Percentiles rank a stretch among this genome's conserved stretches.
Conservation (phyloP, 2,329 filamentous ascomycete genomes). For the Epichloe scottii region DNA sequence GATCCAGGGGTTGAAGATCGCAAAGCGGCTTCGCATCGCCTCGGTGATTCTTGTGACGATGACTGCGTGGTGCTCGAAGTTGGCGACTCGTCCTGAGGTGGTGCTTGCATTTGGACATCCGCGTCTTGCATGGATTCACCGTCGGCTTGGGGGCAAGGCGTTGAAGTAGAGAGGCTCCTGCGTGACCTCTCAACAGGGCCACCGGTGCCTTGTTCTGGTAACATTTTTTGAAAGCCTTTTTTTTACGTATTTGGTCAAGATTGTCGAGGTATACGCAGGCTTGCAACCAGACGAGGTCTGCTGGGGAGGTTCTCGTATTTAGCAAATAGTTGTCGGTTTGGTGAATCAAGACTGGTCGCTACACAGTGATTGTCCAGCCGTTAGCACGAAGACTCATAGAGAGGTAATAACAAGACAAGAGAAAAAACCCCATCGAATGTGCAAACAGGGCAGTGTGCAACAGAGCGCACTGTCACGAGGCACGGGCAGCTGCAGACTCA, state of each 20-base stretch:
- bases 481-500: constrained; percentile 16
- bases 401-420: background rate
- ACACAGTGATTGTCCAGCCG: background rate
- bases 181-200: constrained; percentile 24
- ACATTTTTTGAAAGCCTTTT: constrained; percentile 14
- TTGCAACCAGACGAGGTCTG: background rate
- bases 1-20: constrained; percentile 17
- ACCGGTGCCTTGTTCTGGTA: constrained; percentile 35
- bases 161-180: constrained; percentile 25
- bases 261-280: background rate
- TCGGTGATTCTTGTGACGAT: constrained; percentile 26
- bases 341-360: background rate
- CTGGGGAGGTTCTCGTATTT: background rate
- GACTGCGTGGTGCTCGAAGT: constrained; percentile 17
- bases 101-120: constrained; percentile 24
- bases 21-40: constrained; percentile 21
- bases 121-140: constrained; percentile 32
- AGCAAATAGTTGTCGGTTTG: background rate
- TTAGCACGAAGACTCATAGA: background rate
- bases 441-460: constrained; percentile 6
- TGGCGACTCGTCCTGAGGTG: constrained; percentile 22
- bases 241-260: background rate
- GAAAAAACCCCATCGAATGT: background rate
- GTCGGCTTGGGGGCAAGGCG: constrained; percentile 30
- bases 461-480: constrained; percentile 11